Base-by-base conservation (phyloP, 2,329 filamentous ascomycete genomes). In the Colletotrichum orchidophilum region DNA sequence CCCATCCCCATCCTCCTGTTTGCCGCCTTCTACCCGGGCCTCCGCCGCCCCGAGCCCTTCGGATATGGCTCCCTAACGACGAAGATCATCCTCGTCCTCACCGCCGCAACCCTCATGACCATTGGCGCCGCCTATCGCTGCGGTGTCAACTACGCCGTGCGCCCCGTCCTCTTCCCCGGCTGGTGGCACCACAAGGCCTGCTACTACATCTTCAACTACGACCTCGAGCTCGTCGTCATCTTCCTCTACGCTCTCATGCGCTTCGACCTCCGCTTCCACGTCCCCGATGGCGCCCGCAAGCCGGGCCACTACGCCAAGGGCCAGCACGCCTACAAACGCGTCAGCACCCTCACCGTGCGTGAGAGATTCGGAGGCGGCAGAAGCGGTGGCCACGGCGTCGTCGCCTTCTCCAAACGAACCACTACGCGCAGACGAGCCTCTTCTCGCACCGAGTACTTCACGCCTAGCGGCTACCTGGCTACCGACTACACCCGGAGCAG, bases 191-290 rank as follows among this genome's bases (percentile, higher is more conserved):
- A 84, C 76, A 93, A 92, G 78, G 88, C 90, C 1, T 90, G 88
- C 76, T 97, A 94, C 83, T 97, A 96, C 83, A 82, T 90, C 77
- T 93, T 96, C 83, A 93, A 94, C 82, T 97, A 93, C 77, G 84
- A 83, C 18, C 85, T 95, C 46, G 95, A 97, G 81, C 83, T 95
- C 50, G 77, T 92, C 27, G 90, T 94, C 46, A 86, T 96, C 5
- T 87, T 86, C 63, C 82, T 91, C 9, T 96, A 93, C 80, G 86
- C 91, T 0, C 77, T 92, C 18, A 80, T 87, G 24, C 87, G 94
- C 35, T 90, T 96, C 72, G 95, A 97, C 79, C 86, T 87, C 72
- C 88, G 93, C 52, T 97, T 96, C 83, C 87, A 92, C 55, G 52
- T 72, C 55, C 70, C 70, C 66, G 84, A 96, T 78, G 92, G 92